Evolutionary conservation across 805 yeast genomes (phyloP), one percentile per base, ranked within the genome.

Genomic region (Wickerhamiella qilinensis): DNA sequence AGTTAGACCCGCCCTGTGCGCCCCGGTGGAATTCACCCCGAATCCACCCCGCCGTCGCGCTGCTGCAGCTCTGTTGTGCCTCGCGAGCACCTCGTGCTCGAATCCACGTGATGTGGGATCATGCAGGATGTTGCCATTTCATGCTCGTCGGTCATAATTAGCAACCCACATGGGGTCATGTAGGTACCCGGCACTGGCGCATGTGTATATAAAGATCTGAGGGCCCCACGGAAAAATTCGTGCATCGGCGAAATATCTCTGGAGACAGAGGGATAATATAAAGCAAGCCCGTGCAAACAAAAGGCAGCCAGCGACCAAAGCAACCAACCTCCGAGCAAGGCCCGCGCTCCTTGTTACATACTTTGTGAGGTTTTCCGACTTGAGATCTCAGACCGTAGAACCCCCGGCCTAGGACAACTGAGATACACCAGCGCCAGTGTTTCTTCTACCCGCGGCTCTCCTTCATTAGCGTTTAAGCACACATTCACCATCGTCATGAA

Each of bases 71-170:
- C n/a, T n/a, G n/a, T n/a, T n/a, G n/a, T n/a, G 25, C 25, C 9
- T 22, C 25, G 25, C 25, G 25, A 11, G 25, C 25, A 11, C 25
- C 25, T 11, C 25, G 25, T 22, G 25, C 25, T 62, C 54, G 19
- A 54, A 53, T 2, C 69, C 64, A 48, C 64, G 46, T 46, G 55
- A 53, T 44, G 57, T 48, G 22, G 57, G 49, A 6, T 22, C 25
- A 22, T 22, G 25, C 25, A 22, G 9, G 25, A 22, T 22, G 25
- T 22, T 22, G 25, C 25, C 25, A 22, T 22, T 6, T 22, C 25
- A 22, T 22, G 25, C 11, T 11, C 25, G 30, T 15, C 14, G 15
- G 30, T 28, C 30, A 28, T 14, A 28, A 28, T 28, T 28, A 28
- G 30, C 30, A 28, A 28, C 41, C 59, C 20, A 3, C 20, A 15